A percentile compares a stretch with the other conserved stretches of the same genome.
phyloP scores from a whole-genome alignment of 2,329 filamentous ascomycete species.

The Sporothrix globosa region DNA sequence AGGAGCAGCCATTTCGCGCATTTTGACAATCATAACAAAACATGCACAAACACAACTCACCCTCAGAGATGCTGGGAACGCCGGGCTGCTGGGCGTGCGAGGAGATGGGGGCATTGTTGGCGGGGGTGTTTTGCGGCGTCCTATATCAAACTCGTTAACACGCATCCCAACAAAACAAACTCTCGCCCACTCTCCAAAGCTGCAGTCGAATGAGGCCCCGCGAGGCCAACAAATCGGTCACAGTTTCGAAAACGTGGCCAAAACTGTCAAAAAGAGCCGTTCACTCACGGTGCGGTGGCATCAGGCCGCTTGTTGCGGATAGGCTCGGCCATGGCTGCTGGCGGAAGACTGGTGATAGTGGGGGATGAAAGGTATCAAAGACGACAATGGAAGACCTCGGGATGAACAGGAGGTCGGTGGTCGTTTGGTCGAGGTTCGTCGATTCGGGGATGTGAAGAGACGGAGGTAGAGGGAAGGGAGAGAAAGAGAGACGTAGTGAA shows the following conservation, averaged over 20 bases:
- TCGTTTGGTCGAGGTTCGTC: slow-evolving; percentile 2
- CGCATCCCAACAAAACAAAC: slow-evolving; percentile 22
- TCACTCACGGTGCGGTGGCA: slow-evolving; percentile 60
- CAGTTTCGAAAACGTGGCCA: not conserved
- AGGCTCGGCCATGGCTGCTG: slow-evolving; percentile 59
- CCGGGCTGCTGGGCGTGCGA: slow-evolving; percentile 95
- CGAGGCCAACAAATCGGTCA: not conserved
- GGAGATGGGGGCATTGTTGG: slow-evolving; percentile 93
- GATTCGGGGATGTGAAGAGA: slow-evolving; percentile 5
- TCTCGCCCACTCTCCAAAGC: not conserved
- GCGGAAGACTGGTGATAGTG: slow-evolving; percentile 14
- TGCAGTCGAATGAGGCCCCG: not conserved
- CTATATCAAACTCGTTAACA: slow-evolving; percentile 53
- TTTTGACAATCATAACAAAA: not conserved
- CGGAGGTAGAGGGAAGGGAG: slow-evolving; percentile 30
- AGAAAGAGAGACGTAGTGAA: slow-evolving; percentile 37
- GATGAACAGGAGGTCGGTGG: slow-evolving; percentile 8
- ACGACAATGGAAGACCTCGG: slow-evolving; percentile 14
- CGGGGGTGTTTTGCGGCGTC: slow-evolving; percentile 97
- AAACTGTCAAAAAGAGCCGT: slow-evolving; percentile 26
- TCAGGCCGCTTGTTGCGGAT: slow-evolving; percentile 67
- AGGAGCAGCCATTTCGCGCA: slow-evolving; percentile 7
- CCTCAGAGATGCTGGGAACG: slow-evolving; percentile 95
- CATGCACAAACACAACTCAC: slow-evolving; percentile 56
- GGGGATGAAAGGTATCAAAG: not conserved